These are phyloP conservation scores for Annona cherimola DNA, from an alignment of 164 flowering plant genomes.

Conservation along the genomic window DNA sequence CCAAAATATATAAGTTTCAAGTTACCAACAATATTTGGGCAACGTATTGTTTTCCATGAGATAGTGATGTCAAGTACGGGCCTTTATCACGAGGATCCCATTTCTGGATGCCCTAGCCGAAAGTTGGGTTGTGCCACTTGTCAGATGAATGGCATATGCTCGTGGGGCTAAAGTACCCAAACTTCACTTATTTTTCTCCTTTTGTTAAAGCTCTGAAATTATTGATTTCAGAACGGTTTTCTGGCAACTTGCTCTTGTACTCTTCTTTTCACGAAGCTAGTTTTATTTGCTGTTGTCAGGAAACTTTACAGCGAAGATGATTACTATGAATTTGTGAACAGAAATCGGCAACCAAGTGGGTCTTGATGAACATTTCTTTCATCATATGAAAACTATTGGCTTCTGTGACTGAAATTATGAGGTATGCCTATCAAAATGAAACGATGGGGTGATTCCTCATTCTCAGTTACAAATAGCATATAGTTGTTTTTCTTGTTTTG, in stretches of 20 bases:
- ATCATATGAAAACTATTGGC: not conserved
- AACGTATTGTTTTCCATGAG: not conserved
- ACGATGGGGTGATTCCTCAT: not conserved
- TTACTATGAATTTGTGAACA: slow-evolving; percentile 10
- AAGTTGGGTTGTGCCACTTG: too few relatives aligned
- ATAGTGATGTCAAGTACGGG: not conserved
- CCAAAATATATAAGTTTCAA: not conserved
- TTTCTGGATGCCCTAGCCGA: too few relatives aligned
- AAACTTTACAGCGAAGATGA: slow-evolving; percentile 14
- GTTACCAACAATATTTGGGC: not conserved
- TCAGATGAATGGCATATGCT: not conserved
- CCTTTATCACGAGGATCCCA: not conserved
- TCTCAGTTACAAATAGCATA: not conserved
- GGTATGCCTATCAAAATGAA: not conserved
- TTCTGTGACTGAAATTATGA: not conserved
- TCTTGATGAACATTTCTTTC: not conserved
- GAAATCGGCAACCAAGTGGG: slow-evolving; percentile 4
- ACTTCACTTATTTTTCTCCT: not conserved
- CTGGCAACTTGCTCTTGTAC: too few relatives aligned
- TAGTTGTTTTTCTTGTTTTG: not conserved
- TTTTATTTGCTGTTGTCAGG: slow-evolving; percentile 13
- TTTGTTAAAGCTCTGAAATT: too few relatives aligned
- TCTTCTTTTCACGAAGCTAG: not conserved
- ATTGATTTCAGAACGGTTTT: too few relatives aligned
- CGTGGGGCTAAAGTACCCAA: not conserved